Evolutionary conservation across 306 rosid genomes (phyloP), one percentile per base, ranked within the genome.

Genomic region (Cucumis hystrix): DNA sequence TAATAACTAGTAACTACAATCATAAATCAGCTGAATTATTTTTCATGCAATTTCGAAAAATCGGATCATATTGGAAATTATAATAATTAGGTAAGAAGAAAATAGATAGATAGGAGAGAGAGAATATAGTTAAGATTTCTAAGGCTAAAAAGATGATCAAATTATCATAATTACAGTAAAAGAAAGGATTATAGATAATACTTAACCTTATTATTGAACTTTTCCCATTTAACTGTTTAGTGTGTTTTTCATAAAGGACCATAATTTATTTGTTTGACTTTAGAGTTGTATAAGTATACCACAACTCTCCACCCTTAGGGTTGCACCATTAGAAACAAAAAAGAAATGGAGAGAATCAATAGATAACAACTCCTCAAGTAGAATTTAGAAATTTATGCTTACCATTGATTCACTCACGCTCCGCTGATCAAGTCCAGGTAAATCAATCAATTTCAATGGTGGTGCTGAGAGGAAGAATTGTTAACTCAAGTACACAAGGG

Each of bases 391-490:
- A 77, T n/a, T 80, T 78, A 30, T 69, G 78, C 86, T 86, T 88
- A 92, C 99, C 89, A 88, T 64, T 7, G 97, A 95, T 17, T 89
- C 99, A 87, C 88, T 97, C 87, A 85, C 77, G 70, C 79, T 88
- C 83, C 97, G 93, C 83, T 92, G 97, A 86, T 92, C 99, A 79
- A 95, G 85, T 79, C 99, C 99, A 43, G 99, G 99, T 81, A 95
- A 89, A 90, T 95, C 99, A 79, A 95, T 81, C 89, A 95, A 86
- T 80, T 90, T 95, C 79, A 95, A 87, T 21, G 99, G 83, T 37
- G 99, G 99, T 35, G 99, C 99, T 92, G 97, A 78, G 96, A 78
- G 60, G 78, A 74, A 67, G 58, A 81, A 82, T 43, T 78, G 70
- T 82, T 75, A 79, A 68, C 40, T 20, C 57, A 40, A 43, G 35